Evolutionary conservation across 2,329 filamentous ascomycete genomes (phyloP).

Genomic region (Pyricularia sp.): DNA sequence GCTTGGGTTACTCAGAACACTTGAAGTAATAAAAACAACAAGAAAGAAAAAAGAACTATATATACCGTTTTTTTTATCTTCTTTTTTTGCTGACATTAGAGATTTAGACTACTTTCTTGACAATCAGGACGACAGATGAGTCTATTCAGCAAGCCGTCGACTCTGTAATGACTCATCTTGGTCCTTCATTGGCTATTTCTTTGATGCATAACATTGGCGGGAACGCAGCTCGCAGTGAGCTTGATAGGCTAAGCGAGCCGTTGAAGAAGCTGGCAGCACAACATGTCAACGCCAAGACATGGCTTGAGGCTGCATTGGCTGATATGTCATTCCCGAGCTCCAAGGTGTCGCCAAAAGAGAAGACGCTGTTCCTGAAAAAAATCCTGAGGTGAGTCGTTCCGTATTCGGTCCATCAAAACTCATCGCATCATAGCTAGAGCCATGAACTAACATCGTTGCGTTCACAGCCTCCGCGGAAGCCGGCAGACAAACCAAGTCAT

Average conservation of each 20-base stretch:
- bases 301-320: constrained; percentile 49
- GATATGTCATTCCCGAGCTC: constrained; percentile 43
- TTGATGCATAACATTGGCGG: constrained; percentile 56
- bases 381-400: constrained; percentile 40
- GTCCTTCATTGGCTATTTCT: constrained; percentile 44
- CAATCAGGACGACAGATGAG: constrained; percentile 28
- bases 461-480: constrained; percentile 45
- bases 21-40: too few species aligned
- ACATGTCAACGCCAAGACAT: constrained; percentile 41
- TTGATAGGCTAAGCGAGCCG: constrained; percentile 58
- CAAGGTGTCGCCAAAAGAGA: constrained; percentile 47
- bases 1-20: too few species aligned
- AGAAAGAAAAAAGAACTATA: too few species aligned
- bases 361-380: constrained; percentile 51
- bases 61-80: too few species aligned
- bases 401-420: neutral
- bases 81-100: neutral
- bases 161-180: constrained; percentile 43
- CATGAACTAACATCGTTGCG: neutral
- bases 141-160: constrained; percentile 30
- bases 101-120: constrained; percentile 37
- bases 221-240: constrained; percentile 54
- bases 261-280: constrained; percentile 53
- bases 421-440: neutral
- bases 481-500: constrained; percentile 53